Evolutionary conservation across 2,329 filamentous ascomycete genomes (phyloP), one percentile per base, ranked within the genome.

Genomic region (Sphaerostilbella broomeana): DNA sequence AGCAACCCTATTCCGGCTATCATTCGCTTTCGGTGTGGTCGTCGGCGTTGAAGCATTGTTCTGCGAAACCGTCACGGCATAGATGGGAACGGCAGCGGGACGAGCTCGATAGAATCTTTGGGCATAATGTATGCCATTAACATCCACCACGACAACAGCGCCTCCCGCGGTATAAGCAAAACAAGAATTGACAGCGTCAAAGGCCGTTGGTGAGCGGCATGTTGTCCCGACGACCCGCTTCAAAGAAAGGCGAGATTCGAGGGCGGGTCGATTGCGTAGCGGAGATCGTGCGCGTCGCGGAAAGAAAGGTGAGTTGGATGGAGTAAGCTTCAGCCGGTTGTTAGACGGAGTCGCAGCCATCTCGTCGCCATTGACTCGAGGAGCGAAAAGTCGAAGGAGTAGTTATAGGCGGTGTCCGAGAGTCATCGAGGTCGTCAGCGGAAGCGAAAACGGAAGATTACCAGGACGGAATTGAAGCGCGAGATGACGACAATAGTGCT

Each of bases 81-180:
- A 61, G 59, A 76, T 47, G 58, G 88, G 84, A 27, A 84, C 61
- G 5, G 86, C 84, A 16, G 80, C 79, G 9, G 89, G 88, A 21
- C 86, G 78, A 27, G 90, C 92, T 56, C 88, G 79, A 67, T 86
- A 97, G 68, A 97, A 97, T 44, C 87, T 82, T 59, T 97, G 90
- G 2, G 74, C 75, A 54, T 74, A 76, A 35, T 68, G 61, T 56
- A 84, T 71, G 36, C 79, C 76, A 47, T 86, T 77, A 37, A 95
- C 71, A 50, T 85, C 81, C 6, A 89, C 86, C 13, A 97, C 77
- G 1, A 98, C 86, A n/a, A 87, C 90, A 29, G 90, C 87, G 8
- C 88, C 92, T 40, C 92, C 92, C 7, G 92, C 90, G 47, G 88
- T 89, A 59, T 94, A 92, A 40, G 88, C 88, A 62, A 97, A 95